Conservation (phyloP, 768 basidiomycete genomes). For the Mycena pura region DNA sequence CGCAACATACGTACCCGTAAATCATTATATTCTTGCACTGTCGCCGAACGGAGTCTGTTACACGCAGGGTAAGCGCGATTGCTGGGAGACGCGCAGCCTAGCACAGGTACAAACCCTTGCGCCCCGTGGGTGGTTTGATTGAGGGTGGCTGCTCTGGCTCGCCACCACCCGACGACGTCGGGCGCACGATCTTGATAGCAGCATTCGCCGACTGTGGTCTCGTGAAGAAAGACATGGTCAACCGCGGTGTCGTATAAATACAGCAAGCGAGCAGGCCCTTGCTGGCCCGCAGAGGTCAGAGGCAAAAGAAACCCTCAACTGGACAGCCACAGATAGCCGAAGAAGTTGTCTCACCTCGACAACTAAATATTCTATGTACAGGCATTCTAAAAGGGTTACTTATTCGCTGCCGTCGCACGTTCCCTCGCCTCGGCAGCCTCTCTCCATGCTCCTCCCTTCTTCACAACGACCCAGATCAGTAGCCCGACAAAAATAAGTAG, state of each 20-base stretch:
- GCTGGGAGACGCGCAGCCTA: constrained; percentile 2
- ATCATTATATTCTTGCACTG: constrained; percentile 93
- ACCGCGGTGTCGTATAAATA: constrained; percentile 14
- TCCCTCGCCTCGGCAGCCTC: constrained; percentile 54
- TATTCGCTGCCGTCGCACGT: neutral
- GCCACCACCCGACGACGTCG: constrained; percentile 51
- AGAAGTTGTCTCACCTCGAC: neutral
- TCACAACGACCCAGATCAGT: constrained; percentile 64
- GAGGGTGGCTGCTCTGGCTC: too few relatives aligned
- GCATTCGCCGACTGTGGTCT: constrained; percentile 64
- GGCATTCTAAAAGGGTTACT: neutral
- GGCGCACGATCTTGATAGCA: constrained; percentile 77
- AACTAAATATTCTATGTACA: constrained; percentile 15
- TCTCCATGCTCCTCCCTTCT: constrained; percentile 69
- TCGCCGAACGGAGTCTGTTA: constrained; percentile 74
- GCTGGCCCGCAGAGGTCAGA: constrained; percentile 14
- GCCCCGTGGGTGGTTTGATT: constrained; percentile 34
- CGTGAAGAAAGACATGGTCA: constrained; percentile 77
- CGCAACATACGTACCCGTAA: constrained; percentile 67
- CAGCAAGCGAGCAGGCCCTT: constrained; percentile 5
- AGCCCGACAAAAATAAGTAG: constrained; percentile 59
- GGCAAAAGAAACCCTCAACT: constrained; percentile 15
- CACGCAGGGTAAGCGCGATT: constrained; percentile 9
- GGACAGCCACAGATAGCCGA: neutral
- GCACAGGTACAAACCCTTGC: constrained; percentile 63